Evolutionary conservation across 768 basidiomycete genomes (phyloP), one percentile per base, ranked within the genome.

Genomic region (Tricholoma sp.): DNA sequence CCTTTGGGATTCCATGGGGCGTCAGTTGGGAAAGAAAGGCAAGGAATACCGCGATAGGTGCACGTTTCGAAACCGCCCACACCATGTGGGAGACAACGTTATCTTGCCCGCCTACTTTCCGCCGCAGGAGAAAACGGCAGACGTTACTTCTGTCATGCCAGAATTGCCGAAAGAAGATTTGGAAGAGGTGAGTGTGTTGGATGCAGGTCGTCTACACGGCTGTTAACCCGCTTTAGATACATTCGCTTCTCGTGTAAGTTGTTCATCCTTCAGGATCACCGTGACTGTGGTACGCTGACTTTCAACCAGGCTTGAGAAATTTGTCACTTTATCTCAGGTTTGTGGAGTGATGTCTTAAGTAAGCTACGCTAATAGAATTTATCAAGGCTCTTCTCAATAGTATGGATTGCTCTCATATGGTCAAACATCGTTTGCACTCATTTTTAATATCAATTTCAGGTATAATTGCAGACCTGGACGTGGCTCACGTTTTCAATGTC

Each of bases 221-320:
- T 31, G 47, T 16, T 50, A 18, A 50, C 24, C n/a, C 10, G n/a
- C 6, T 50, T 50, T 50, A 84, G 81, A 68, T 84, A 8, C 83
- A 85, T 60, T 72, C 78, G 4, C 72, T 84, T 19, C 73, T 85
- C 16, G 75, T 82, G 83, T 85, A 65, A 53, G 80, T 5, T 8
- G 12, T 60, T 11, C 8, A 60, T 37, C 43, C 29, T 59, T 14
- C 41, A n/a, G 24, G 39, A 21, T 8, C 53, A 54, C 10, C 19
- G 6, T 49, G 39, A 54, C 10, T 19, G 6, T 49, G 39, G 34
- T 46, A 37, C 50, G 29, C 58, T 35, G n/a, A 49, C 56, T 56
- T 51, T 21, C 21, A 31, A 29, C 18, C 54, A 75, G 67, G 5
- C 64, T 80, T 35, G 79, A 83, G 57, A 79, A 78, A 66, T 78